Base-by-base conservation (phyloP, 73 alveolate genomes). In the Symbiodinium natans region DNA sequence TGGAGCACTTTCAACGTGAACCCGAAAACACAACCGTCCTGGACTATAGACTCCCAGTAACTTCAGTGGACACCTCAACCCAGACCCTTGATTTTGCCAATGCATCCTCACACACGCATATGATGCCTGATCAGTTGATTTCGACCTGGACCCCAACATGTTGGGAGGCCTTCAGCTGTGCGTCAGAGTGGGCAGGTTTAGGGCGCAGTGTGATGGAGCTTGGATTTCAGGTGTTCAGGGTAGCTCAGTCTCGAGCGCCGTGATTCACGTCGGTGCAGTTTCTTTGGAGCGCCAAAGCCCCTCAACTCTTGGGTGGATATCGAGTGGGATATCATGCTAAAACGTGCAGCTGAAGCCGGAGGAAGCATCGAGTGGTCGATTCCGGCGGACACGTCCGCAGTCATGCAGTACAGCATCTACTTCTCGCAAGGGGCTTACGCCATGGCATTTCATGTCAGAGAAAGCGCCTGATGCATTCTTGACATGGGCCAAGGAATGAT, bases 361-460 rank as follows among this genome's bases (percentile, higher is more conserved):
- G 82, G 82, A 23, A 63, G 38, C 38, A 42, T 88, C n/a, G 73
- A 88, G 41, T 88, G 95, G 95, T 56, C 85, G 2, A 38, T 88
- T 54, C 86, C 95, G 6, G 46, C 95, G 25, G 95, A 88, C 86
- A 88, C 95, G 43, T 88, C 95, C 29, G 95, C 86, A 27, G 95
- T 63, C 10, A 9, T 39, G 74, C 95, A 88, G 86, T 88, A 88
- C 95, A 88, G 63, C 43, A 77, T 88, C 86, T 88, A 88, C 95
- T 43, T 88, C 38, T 56, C 95, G 95, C 77, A 4, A 3, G 29
- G 68, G 68, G 68, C 68, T 52, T 52, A 52, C n/a, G 68, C 68
- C n/a, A n/a, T n/a, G n/a, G n/a, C n/a, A n/a, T n/a, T n/a, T n/a
- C n/a, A n/a, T n/a, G n/a, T n/a, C n/a, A n/a, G n/a, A n/a, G n/a